Conservation (phyloP, 257 asterid species). For the Coffea canephora region DNA sequence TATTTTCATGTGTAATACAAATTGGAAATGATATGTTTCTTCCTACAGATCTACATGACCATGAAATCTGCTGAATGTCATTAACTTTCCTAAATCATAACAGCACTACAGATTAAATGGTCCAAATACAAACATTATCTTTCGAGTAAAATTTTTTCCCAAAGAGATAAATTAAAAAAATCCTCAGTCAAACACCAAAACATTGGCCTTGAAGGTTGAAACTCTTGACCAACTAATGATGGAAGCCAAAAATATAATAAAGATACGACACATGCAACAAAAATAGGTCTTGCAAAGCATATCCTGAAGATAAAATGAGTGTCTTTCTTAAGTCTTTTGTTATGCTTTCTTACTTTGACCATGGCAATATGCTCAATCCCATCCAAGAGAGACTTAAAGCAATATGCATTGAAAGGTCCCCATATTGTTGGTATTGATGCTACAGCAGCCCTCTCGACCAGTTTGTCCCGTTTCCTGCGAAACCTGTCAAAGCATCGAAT, state of each 20-base stretch:
- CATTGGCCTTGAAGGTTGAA: neutral
- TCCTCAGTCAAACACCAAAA: neutral
- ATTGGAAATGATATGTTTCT: neutral
- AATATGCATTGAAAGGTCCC: slow-evolving; percentile 27
- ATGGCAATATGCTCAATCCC: slow-evolving; percentile 33
- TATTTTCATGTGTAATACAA: neutral
- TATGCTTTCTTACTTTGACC: slow-evolving; percentile 21
- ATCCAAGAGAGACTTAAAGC: slow-evolving; percentile 27
- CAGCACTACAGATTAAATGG: neutral
- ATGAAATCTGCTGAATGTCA: neutral
- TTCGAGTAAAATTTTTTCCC: neutral
- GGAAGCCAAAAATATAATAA: neutral
- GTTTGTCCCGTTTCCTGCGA: slow-evolving; percentile 24
- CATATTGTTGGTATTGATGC: slow-evolving; percentile 29
- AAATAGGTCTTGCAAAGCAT: neutral
- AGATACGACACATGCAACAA: neutral
- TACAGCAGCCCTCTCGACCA: slow-evolving; percentile 18
- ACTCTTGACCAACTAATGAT: neutral
- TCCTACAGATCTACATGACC: neutral
- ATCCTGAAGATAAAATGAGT: neutral
- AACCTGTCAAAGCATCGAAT: slow-evolving; percentile 8
- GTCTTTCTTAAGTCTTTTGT: neutral
- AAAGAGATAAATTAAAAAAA: neutral
- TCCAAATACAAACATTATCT: neutral
- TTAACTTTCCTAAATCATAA: neutral